Base-by-base conservation (phyloP, 805 yeast species). In the Yamadazyma tumulicola region DNA sequence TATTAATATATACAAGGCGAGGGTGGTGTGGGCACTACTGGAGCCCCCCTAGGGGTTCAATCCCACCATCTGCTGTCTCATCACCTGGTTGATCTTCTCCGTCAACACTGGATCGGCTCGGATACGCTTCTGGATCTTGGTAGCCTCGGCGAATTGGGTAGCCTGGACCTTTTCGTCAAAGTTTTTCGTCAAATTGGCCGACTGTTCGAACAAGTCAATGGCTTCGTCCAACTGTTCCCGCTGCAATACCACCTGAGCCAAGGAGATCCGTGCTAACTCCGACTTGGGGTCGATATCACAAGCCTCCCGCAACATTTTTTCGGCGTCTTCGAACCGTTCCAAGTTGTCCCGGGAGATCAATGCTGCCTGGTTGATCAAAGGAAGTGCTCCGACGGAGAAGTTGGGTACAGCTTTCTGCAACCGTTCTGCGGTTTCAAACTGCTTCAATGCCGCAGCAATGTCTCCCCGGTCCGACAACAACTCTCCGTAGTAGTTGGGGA, bases 401-500 rank as follows among this genome's bases (percentile, higher is more conserved):
- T 72, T 74, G 34, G 79, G 74, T 47, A 79, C 61, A 32, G 77
- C 77, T 46, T 74, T 76, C 68, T 91, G 97, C 54, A 93, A 72
- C 60, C 85, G 79, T 36, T 80, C 81, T 36, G 97, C 87, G 51
- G 77, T 74, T 45, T 89, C 96, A 57, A 88, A 91, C 66, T 87
- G 89, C 54, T 78, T 77, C 41, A 77, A 61, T 38, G 97, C 96
- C 42, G 74, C 81, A 19, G 59, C 72, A 37, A 75, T 64, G 49
- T 85, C 86, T 55, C 82, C 83, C 51, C 74, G 74, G 57, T 91
- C 97, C 43, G 85, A 80, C 52, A 91, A 72, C 32, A 91, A 81
- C 68, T 93, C 98, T 54, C 97, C 98, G 56, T 81, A 88, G 64
- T 88, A 93, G 69, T 87, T 89, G 67, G 93, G 95, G 49, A 88